Evolutionary conservation across 306 rosid species (phyloP), one percentile per base, ranked within the genome.

Genomic region (Pterocarpus santalinus): DNA sequence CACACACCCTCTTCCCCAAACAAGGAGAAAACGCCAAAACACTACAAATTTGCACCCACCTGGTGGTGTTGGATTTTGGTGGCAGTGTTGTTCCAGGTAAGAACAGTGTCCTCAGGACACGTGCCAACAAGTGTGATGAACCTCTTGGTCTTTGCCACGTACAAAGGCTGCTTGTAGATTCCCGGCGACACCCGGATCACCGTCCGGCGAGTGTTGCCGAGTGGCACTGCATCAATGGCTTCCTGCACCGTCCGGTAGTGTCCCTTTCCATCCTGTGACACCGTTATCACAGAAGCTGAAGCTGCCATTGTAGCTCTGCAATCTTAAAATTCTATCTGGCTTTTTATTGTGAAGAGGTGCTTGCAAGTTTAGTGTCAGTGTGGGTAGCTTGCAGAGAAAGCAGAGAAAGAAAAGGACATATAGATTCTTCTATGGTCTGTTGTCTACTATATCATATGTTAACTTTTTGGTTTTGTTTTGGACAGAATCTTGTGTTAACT

Each of bases 41-140:
- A 22, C 15, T 39, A 36, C 7, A 33, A 62, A 28, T n/a, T n/a
- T 32, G 67, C 13, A 13, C 81, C 38, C 58, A 91, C 97, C 83
- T 89, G 95, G 64, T 84, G 97, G 85, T 92, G 97, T 22, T 87
- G 75, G 43, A 95, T 95, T 58, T 60, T 86, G 78, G 91, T 84
- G 69, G 97, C 97, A 61, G 95, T 91, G 84, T 95, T 95, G 47
- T 91, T 88, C 97, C 97, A 95, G 11, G 97, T 90, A 44, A 92
- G 91, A 68, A 95, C 69, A 67, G 97, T 92, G 69, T 79, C 80
- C 77, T 91, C 97, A 4, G 90, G 94, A 44, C 49, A 30, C 58
- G 87, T 49, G 73, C 94, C 97, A 15, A 86, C 87, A 3, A 95
- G 75, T 2, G 97, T 92, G 75, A 95, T 90, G 82, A 90, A 88